Evolutionary conservation across 768 basidiomycete genomes (phyloP).

Genomic region (Hypholoma fasciculare): DNA sequence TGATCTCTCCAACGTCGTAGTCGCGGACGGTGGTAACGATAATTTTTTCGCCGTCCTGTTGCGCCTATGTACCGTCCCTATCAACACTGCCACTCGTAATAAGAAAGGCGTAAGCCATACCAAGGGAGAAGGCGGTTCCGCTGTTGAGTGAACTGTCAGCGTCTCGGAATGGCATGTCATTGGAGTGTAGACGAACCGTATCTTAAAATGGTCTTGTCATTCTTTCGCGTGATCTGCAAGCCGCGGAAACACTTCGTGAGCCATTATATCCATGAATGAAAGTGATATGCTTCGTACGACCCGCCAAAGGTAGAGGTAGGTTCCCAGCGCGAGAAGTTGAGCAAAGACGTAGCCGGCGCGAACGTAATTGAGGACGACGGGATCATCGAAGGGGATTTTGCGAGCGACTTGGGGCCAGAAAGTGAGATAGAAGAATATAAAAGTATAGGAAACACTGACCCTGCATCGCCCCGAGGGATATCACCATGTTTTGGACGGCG

Average conservation of each 20-base stretch:
- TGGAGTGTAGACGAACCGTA: slow-evolving; percentile 62
- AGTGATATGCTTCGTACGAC: slow-evolving; percentile 46
- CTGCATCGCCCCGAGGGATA: slow-evolving; percentile 95
- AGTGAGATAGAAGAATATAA: neutral
- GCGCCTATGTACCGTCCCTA: slow-evolving; percentile 31
- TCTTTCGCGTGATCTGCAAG: slow-evolving; percentile 85
- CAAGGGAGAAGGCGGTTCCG: slow-evolving; percentile 77
- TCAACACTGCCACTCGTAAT: neutral
- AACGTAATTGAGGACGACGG: slow-evolving; percentile 76
- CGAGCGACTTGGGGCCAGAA: slow-evolving; percentile 67
- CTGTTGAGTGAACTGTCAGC: slow-evolving; percentile 34
- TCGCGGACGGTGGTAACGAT: slow-evolving; percentile 90
- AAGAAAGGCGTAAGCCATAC: slow-evolving; percentile 41
- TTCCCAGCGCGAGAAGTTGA: slow-evolving; percentile 68
- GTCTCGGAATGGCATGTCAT: neutral
- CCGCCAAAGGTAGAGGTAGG: slow-evolving; percentile 80
- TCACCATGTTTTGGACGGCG: slow-evolving; percentile 76
- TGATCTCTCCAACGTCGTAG: slow-evolving; percentile 88
- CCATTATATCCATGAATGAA: neutral
- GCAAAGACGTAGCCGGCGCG: slow-evolving; percentile 80
- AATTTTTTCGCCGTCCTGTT: slow-evolving; percentile 60
- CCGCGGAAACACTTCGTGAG: neutral
- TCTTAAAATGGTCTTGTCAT: slow-evolving; percentile 94
- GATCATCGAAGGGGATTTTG: slow-evolving; percentile 89
- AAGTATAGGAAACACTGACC: slow-evolving; percentile 36